These are phyloP conservation scores for Trapa incisa DNA, from an alignment of 345 rosid genomes.

Conservation along the genomic window DNA sequence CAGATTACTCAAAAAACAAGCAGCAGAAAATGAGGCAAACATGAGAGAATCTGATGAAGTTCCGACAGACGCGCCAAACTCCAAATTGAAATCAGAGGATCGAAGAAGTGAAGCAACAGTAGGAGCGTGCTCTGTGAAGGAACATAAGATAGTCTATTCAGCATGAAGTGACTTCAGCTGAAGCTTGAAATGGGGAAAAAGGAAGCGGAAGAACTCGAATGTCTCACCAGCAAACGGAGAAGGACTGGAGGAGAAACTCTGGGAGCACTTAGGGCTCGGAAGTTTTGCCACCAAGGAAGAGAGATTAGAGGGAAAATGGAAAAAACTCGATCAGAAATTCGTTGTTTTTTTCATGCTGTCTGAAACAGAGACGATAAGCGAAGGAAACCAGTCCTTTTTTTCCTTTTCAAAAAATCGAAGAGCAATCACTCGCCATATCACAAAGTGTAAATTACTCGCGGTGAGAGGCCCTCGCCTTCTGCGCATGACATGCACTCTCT, in stretches of 20 bases:
- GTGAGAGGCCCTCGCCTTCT: too few relatives aligned
- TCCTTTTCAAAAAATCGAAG: too few relatives aligned
- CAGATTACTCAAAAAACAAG: background rate
- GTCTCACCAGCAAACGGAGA: background rate
- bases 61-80: background rate
- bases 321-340: too few relatives aligned
- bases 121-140: background rate
- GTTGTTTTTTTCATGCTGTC: too few relatives aligned
- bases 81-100: background rate
- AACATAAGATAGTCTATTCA: background rate
- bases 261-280: background rate
- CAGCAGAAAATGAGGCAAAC: background rate
- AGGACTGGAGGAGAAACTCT: background rate
- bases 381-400: too few relatives aligned
- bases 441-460: too few relatives aligned
- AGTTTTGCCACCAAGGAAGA: conserved; percentile 13
- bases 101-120: background rate
- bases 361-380: too few relatives aligned
- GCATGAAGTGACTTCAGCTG: background rate
- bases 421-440: too few relatives aligned
- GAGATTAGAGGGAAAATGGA: conserved; percentile 5
- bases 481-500: too few relatives aligned
- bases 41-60: background rate
- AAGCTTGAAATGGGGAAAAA: background rate
- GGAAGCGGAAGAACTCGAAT: background rate